phyloP scores from a whole-genome alignment of 2,329 filamentous ascomycete genomes.

The Penicillium fuscoglaucum region DNA sequence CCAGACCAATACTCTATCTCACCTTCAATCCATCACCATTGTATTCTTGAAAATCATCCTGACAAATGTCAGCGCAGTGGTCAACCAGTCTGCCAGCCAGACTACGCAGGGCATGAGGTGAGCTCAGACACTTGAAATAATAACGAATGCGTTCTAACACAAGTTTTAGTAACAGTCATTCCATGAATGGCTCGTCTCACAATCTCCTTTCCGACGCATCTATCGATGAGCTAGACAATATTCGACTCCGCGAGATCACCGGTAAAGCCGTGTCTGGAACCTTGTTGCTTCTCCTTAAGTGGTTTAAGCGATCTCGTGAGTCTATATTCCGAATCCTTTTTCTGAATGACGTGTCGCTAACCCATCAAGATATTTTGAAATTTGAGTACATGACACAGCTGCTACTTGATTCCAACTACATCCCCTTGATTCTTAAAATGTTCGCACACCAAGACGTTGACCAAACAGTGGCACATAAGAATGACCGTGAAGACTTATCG shows the following conservation, averaged over 20 bases:
- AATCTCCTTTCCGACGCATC: constrained; percentile 37
- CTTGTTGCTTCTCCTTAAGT: constrained; percentile 84
- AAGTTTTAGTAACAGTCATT: constrained; percentile 24
- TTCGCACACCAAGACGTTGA: constrained; percentile 95
- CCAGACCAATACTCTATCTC: constrained; percentile 72
- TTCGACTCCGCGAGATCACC: constrained; percentile 80
- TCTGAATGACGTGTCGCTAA: constrained; percentile 12
- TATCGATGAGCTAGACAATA: constrained; percentile 77
- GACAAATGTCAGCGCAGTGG: constrained; percentile 81
- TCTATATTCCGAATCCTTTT: constrained; percentile 17
- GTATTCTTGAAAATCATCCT: constrained; percentile 87
- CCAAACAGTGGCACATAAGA: constrained; percentile 79
- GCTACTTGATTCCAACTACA: constrained; percentile 89
- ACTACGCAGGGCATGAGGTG: constrained; percentile 50
- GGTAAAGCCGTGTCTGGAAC: constrained; percentile 90
- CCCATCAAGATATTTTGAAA: constrained; percentile 74
- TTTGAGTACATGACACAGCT: constrained; percentile 95
- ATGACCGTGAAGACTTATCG: constrained; percentile 80
- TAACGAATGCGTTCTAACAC: constrained; percentile 15
- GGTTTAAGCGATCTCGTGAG: constrained; percentile 93
- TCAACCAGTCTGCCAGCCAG: constrained; percentile 57
- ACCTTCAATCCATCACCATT: constrained; percentile 89
- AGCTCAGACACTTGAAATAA: constrained; percentile 21
- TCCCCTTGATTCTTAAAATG: constrained; percentile 87
- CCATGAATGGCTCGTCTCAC: constrained; percentile 23